phyloP scores from a whole-genome alignment of 2,329 filamentous ascomycete genomes.

The Neocucurbitaria cava region DNA sequence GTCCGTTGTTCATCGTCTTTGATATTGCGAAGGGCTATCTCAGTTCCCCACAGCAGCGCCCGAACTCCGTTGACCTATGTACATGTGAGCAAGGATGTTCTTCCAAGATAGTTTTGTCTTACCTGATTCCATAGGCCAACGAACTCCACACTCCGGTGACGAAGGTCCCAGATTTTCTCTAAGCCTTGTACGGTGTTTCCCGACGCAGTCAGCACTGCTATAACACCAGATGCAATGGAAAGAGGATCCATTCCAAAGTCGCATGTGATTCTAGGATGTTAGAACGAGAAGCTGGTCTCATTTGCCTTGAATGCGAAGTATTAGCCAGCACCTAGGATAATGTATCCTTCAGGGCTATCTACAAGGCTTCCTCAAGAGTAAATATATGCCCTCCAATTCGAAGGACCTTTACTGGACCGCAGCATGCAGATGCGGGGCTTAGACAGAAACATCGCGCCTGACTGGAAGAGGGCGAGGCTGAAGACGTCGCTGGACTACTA shows the following conservation, averaged over 20 bases:
- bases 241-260: constrained; percentile 2
- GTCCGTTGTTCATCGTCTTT: neutral
- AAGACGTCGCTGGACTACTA: neutral
- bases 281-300: neutral
- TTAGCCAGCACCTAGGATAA: neutral
- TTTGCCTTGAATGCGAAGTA: neutral
- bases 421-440: neutral
- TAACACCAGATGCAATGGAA: constrained; percentile 6
- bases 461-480: neutral
- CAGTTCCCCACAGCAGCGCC: neutral
- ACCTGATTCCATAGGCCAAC: constrained; percentile 2
- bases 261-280: neutral
- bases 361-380: neutral
- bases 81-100: neutral
- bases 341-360: neutral
- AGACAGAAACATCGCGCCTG: neutral
- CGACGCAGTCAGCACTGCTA: constrained; percentile 8
- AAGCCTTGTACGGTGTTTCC: constrained; percentile 9
- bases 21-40: neutral
- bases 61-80: neutral
- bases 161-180: constrained; percentile 6
- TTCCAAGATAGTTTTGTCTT: neutral
- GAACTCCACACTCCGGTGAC: constrained; percentile 7
- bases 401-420: neutral
- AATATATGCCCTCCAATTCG: neutral